Conservation (phyloP, 257 asterid genomes). For the Lantana camara region DNA sequence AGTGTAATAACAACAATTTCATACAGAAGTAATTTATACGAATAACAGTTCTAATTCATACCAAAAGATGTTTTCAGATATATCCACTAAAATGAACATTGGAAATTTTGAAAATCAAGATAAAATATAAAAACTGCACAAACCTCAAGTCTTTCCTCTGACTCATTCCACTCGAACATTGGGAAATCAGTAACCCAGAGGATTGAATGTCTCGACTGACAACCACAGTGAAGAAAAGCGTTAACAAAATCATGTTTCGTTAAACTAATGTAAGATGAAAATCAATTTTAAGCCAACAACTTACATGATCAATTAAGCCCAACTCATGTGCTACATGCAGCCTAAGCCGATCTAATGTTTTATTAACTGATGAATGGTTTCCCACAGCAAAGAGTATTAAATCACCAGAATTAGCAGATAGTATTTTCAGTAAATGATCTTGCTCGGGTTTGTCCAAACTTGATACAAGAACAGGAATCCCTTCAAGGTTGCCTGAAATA, state of each 20-base stretch:
- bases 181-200: constrained; percentile 99
- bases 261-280: constrained; percentile 4
- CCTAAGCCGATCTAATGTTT: constrained; percentile 76
- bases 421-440: constrained; percentile 51
- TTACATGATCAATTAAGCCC: constrained; percentile 82
- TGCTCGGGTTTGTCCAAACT: constrained; percentile 57
- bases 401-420: constrained; percentile 77
- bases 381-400: constrained; percentile 96
- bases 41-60: not conserved
- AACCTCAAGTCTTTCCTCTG: constrained; percentile 92
- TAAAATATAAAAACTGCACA: constrained; percentile 30
- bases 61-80: not conserved
- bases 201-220: constrained; percentile 80
- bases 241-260: not conserved
- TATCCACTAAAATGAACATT: constrained; percentile 14
- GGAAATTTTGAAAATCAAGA: not conserved
- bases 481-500: constrained; percentile 78
- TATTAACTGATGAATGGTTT: constrained; percentile 66
- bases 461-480: constrained; percentile 77
- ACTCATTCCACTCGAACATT: constrained; percentile 97
- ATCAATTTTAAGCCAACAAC: constrained; percentile 29
- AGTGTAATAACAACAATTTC: constrained; percentile 11
- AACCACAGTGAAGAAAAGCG: constrained; percentile 27
- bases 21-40: not conserved
- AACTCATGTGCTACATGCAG: constrained; percentile 66